A percentile compares a stretch with the other conserved stretches of the same genome.
phyloP scores from a whole-genome alignment of 306 rosid genomes.

The Castanea sativa region DNA sequence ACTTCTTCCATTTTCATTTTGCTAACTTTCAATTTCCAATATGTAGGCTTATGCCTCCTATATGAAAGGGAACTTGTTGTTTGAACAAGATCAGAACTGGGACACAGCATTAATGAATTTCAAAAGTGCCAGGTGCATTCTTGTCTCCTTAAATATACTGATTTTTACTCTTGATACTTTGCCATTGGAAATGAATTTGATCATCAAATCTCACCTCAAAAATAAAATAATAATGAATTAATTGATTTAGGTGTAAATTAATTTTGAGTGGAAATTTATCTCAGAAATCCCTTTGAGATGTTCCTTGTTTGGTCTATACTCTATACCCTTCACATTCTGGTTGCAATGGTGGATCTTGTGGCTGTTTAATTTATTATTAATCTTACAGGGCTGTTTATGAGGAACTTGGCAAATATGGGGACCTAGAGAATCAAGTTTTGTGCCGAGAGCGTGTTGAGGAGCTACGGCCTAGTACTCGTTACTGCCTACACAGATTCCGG shows the following conservation, averaged over 20 bases:
- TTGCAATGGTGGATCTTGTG: not conserved
- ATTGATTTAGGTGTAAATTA: not conserved
- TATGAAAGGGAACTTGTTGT: not conserved
- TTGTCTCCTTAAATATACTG: constrained; percentile 15
- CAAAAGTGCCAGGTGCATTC: constrained; percentile 89
- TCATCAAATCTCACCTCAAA: not conserved
- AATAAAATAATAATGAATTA: too few relatives aligned
- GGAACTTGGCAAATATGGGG: too few relatives aligned
- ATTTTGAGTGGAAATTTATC: not conserved
- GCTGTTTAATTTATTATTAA: not conserved
- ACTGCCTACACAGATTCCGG: constrained; percentile 65
- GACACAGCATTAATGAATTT: constrained; percentile 82
- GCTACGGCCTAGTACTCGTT: too few relatives aligned
- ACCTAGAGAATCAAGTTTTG: too few relatives aligned
- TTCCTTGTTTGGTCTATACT: not conserved
- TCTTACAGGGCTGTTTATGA: too few relatives aligned
- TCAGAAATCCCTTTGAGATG: not conserved
- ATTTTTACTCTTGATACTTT: not conserved
- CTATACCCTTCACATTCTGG: not conserved
- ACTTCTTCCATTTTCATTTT: too few relatives aligned
- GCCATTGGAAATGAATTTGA: not conserved
- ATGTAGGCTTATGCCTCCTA: too few relatives aligned
- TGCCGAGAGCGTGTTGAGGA: too few relatives aligned
- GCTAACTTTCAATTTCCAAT: too few relatives aligned
- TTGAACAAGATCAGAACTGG: constrained; percentile 92